A percentile compares a stretch with the other conserved stretches of the same genome.
Conservation (phyloP, 2,329 filamentous ascomycete species). For the Aspergillus ustus region DNA sequence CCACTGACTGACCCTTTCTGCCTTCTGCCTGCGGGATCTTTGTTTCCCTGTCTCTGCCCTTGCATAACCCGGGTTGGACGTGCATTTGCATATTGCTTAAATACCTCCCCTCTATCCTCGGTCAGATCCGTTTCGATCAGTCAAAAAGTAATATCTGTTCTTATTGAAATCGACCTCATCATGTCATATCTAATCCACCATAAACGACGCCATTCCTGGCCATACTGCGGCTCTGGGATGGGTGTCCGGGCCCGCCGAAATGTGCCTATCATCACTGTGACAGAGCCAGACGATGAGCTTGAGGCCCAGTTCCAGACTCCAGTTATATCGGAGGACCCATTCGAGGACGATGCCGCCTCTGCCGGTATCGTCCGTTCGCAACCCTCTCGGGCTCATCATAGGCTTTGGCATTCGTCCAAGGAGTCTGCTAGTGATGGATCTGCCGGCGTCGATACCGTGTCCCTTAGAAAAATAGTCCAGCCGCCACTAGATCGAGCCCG, state of each 20-base stretch:
- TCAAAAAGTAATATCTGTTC: not conserved
- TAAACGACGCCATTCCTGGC: constrained; percentile 43
- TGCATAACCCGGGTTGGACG: not conserved
- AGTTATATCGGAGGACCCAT: constrained; percentile 29
- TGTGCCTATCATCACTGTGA: constrained; percentile 25
- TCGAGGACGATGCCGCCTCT: constrained; percentile 37
- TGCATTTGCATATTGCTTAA: constrained; percentile 2
- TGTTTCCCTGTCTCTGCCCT: constrained; percentile 7
- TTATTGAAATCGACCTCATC: not conserved
- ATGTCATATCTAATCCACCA: constrained; percentile 37
- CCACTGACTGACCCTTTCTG: not conserved
- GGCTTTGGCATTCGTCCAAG: constrained; percentile 30
- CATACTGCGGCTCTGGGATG: constrained; percentile 35
- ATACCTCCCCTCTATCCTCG: not conserved
- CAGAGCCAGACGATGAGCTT: constrained; percentile 13
- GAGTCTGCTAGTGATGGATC: not conserved
- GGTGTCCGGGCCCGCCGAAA: constrained; percentile 28
- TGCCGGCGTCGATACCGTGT: constrained; percentile 4
- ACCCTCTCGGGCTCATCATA: constrained; percentile 25
- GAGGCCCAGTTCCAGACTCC: constrained; percentile 23
- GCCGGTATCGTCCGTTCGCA: constrained; percentile 38
- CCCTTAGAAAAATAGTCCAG: constrained; percentile 35
- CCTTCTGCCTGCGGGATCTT: too few relatives aligned
- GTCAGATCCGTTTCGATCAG: not conserved
- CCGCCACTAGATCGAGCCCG: constrained; percentile 37